Conservation (phyloP, 495 filamentous ascomycete genomes). For the Podospora conica region DNA sequence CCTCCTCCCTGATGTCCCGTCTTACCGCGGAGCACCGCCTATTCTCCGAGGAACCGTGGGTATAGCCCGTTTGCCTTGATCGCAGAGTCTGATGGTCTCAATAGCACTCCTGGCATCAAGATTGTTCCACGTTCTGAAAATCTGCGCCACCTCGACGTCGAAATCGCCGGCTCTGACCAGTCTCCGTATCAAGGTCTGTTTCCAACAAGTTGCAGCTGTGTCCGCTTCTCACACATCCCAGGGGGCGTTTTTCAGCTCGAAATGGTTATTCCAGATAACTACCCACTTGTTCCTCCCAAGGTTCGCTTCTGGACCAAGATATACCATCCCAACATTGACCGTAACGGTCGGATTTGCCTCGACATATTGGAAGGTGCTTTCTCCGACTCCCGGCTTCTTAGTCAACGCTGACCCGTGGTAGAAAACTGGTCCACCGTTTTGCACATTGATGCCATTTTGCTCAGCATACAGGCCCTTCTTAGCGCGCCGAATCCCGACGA, state of each 20-base stretch:
- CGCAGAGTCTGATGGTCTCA: not conserved
- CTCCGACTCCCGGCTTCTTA: not conserved
- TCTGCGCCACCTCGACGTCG: not conserved
- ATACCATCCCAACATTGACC: not conserved
- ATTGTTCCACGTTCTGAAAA: not conserved
- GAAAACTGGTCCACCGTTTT: not conserved
- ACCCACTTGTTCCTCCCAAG: not conserved
- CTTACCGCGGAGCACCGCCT: not conserved
- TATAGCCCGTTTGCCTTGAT: not conserved
- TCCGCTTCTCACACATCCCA: not conserved
- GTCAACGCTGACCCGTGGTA: not conserved
- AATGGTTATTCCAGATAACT: not conserved
- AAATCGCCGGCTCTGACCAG: not conserved
- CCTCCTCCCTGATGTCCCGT: not conserved
- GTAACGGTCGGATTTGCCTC: not conserved
- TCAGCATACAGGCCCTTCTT: not conserved
- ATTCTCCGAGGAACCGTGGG: not conserved
- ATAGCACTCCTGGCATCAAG: not conserved
- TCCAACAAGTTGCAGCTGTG: no score
- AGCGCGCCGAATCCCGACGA: not conserved
- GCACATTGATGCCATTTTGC: not conserved
- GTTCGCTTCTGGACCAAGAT: not conserved
- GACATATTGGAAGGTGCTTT: not conserved
- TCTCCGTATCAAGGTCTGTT: not conserved
- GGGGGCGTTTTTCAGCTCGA: not conserved